These are phyloP conservation scores for Phytophthora cryptogea DNA, from an alignment of 352 stramenopile species.

Conservation along the genomic window DNA sequence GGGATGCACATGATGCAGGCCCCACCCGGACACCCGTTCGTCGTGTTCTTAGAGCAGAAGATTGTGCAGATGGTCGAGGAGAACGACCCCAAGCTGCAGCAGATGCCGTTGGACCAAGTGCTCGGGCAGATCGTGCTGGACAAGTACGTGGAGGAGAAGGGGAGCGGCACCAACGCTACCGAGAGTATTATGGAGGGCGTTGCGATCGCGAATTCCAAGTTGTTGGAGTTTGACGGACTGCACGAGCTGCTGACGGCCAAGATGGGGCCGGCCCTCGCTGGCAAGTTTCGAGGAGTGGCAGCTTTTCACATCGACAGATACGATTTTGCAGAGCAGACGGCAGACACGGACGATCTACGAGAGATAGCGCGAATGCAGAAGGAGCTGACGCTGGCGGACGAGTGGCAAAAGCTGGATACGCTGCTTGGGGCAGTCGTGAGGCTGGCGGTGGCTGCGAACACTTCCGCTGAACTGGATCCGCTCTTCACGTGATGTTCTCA, in stretches of 20 bases:
- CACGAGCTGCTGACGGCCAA: conserved; percentile 22
- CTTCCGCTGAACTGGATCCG: conserved; percentile 35
- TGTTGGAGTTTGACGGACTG: conserved; percentile 34
- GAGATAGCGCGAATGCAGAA: conserved; percentile 27
- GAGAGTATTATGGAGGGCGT: conserved; percentile 27
- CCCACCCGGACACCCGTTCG: conserved; percentile 28
- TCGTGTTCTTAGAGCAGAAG: conserved; percentile 35
- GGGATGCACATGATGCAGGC: conserved; percentile 41
- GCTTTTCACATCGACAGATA: conserved; percentile 27
- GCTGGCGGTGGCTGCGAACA: conserved; percentile 27
- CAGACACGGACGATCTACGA: conserved; percentile 9
- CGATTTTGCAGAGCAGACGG: conserved; percentile 15
- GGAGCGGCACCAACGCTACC: too few relatives aligned
- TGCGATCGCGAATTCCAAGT: conserved; percentile 14
- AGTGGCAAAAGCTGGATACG: conserved; percentile 33
- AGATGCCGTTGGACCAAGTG: conserved; percentile 32
- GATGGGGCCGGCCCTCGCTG: conserved; percentile 6
- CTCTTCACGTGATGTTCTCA: conserved; percentile 21
- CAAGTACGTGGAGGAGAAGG: conserved; percentile 22
- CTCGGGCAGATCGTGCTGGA: conserved; percentile 36
- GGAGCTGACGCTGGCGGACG: conserved; percentile 17
- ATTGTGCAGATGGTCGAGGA: conserved; percentile 28
- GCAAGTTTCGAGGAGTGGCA: conserved; percentile 12
- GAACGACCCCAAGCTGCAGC: conserved; percentile 30
- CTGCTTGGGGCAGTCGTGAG: conserved; percentile 39